Evolutionary conservation across 805 yeast species (phyloP).

Genomic region (Yamadazyma ubonensis): DNA sequence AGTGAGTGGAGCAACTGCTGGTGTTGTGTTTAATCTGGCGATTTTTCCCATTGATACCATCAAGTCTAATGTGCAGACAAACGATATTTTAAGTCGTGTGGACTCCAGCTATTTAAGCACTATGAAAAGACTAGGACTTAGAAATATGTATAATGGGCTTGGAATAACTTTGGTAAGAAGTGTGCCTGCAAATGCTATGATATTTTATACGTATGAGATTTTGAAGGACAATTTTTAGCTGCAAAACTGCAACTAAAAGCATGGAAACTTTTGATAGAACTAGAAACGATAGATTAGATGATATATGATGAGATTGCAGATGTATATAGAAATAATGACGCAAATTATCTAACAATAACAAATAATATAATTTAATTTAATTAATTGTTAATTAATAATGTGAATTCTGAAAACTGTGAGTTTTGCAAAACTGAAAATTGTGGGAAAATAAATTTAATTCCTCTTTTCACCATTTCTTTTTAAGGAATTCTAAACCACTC

Average conservation of each 20-base stretch:
- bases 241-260: background rate
- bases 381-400: too few relatives aligned
- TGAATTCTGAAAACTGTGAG: too few relatives aligned
- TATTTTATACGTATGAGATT: slow-evolving; percentile 76
- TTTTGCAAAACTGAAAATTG: too few relatives aligned
- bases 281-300: too few relatives aligned
- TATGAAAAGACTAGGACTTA: slow-evolving; percentile 50
- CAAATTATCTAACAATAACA: too few relatives aligned
- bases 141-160: slow-evolving; percentile 78
- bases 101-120: slow-evolving; percentile 24
- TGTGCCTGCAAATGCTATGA: slow-evolving; percentile 85
- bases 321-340: too few relatives aligned
- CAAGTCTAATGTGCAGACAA: slow-evolving; percentile 81
- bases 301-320: too few relatives aligned
- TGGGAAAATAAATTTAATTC: too few relatives aligned
- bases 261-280: too few relatives aligned
- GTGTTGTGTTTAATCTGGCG: slow-evolving; percentile 74
- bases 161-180: slow-evolving; percentile 80
- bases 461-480: too few relatives aligned
- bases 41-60: slow-evolving; percentile 89
- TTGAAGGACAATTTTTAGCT: slow-evolving; percentile 35
- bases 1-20: slow-evolving; percentile 83
- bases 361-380: too few relatives aligned
- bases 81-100: slow-evolving; percentile 24
- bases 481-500: too few relatives aligned